These are phyloP conservation scores for Leptographium procerum DNA, from an alignment of 2,329 filamentous ascomycete genomes.

Conservation along the genomic window DNA sequence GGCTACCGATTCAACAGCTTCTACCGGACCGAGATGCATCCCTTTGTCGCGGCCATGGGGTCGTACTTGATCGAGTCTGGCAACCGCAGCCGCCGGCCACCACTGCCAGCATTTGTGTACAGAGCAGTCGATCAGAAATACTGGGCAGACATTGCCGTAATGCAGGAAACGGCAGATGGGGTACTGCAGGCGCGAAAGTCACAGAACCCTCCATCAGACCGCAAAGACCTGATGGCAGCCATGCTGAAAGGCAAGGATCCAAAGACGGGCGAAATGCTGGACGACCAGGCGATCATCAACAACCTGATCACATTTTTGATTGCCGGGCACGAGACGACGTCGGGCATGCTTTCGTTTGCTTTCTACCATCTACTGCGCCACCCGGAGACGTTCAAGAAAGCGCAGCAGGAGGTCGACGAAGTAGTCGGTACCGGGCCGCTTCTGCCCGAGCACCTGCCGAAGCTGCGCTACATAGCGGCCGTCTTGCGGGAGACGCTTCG, in stretches of 20 bases:
- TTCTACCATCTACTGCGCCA: slow-evolving; percentile 56
- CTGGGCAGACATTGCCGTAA: slow-evolving; percentile 38
- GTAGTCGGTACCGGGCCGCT: slow-evolving; percentile 50
- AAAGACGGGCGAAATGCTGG: slow-evolving; percentile 53
- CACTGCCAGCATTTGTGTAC: slow-evolving; percentile 37
- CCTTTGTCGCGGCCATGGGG: slow-evolving; percentile 58
- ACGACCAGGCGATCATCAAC: slow-evolving; percentile 50
- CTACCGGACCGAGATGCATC: slow-evolving; percentile 56
- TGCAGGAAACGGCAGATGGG: slow-evolving; percentile 45
- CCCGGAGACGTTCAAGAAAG: slow-evolving; percentile 46
- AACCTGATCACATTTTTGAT: slow-evolving; percentile 66
- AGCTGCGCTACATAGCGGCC: slow-evolving; percentile 55
- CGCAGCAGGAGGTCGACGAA: slow-evolving; percentile 55
- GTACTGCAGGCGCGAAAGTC: slow-evolving; percentile 47
- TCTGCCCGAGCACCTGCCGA: slow-evolving; percentile 47
- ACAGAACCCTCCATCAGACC: slow-evolving; percentile 32
- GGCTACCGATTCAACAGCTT: slow-evolving; percentile 64
- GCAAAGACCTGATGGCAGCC: slow-evolving; percentile 57
- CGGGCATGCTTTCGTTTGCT: slow-evolving; percentile 52
- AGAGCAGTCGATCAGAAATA: slow-evolving; percentile 38
- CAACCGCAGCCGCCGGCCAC: slow-evolving; percentile 30
- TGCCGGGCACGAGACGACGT: slow-evolving; percentile 62
- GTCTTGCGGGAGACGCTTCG: slow-evolving; percentile 56
- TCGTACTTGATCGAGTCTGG: slow-evolving; percentile 48
- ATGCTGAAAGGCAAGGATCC: slow-evolving; percentile 60